These are phyloP conservation scores for Acacia confusa DNA, from an alignment of 306 rosid genomes.

Conservation along the genomic window DNA sequence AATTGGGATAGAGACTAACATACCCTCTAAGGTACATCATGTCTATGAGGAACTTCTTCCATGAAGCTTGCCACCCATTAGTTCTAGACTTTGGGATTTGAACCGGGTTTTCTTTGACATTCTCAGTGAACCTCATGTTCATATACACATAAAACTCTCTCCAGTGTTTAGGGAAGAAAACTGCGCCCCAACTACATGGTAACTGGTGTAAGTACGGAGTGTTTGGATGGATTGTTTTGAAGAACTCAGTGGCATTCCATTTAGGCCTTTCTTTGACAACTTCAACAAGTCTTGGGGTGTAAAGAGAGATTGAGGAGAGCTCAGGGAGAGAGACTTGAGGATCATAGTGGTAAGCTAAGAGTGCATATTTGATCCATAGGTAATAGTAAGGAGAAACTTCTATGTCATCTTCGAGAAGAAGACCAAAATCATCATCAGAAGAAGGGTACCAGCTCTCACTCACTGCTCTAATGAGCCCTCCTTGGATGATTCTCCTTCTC, in stretches of 20 bases:
- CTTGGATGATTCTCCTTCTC: constrained; percentile 91
- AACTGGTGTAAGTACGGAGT: constrained; percentile 93
- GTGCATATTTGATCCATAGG: constrained; percentile 95
- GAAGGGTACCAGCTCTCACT: constrained; percentile 99
- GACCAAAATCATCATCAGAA: constrained; percentile 79
- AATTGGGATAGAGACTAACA: constrained; percentile 89
- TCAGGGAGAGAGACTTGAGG: constrained; percentile 85
- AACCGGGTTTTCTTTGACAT: constrained; percentile 82
- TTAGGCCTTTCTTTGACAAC: constrained; percentile 94
- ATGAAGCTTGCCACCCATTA: constrained; percentile 99
- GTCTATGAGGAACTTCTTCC: constrained; percentile 96
- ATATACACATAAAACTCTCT: constrained; percentile 93
- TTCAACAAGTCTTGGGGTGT: constrained; percentile 88
- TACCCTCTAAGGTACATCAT: constrained; percentile 99
- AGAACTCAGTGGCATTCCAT: constrained; percentile 85
- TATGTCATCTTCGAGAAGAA: constrained; percentile 89
- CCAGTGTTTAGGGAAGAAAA: constrained; percentile 98
- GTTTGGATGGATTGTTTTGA: constrained; percentile 76
- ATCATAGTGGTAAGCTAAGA: constrained; percentile 82
- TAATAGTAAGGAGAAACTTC: constrained; percentile 96
- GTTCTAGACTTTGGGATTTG: constrained; percentile 94
- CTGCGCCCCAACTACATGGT: constrained; percentile 98
- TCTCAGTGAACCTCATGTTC: constrained; percentile 88
- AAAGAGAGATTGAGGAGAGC: constrained; percentile 86
- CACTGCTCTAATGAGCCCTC: constrained; percentile 93